Evolutionary conservation across 1,284 basidiomycete genomes (phyloP), one percentile per base, ranked within the genome.

Genomic region (Somion occarium): DNA sequence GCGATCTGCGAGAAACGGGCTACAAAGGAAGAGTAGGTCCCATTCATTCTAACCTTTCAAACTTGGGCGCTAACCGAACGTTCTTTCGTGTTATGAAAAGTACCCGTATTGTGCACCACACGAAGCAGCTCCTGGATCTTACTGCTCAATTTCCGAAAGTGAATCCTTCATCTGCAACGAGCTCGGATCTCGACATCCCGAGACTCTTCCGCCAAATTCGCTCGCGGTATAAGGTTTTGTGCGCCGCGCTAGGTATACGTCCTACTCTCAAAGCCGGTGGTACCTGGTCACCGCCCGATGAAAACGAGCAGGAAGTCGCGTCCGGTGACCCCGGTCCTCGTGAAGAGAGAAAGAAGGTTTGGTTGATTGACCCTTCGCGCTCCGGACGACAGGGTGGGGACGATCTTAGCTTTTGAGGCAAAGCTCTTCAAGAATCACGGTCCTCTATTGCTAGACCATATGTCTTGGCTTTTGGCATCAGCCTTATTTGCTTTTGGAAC

Each of bases 141-240:
- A 84, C 93, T 50, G 66, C 75, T 1, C 77, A 79, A 48, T 97
- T 97, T 64, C 95, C 94, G 1, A 78, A 70, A 18, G 68, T 73
- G 43, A 94, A 94, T 66, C 88, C 91, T 1, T 78, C 79, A 42
- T 63, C 68, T 22, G 43, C 62, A 18, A 68, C 68, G 37, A 59
- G 71, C 0, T 65, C 73, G 1, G 83, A 88, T 41, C 59, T 92
- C 24, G 91, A 93, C 63, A 80, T 93, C 44, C 70, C 82, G 9
- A 81, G 80, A 50, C 79, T 94, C 22, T 80, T 96, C 53, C 82
- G 85, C 38, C 84, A 89, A 57, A 95, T 97, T 55, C 82, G 93
- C 26, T 91, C 93, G 2, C 80, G 91, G 59, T 97, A 98, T 70
- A 88, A 88, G 60, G 78, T 85, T 0, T 79, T 93, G 19, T 98